Conservation (phyloP, 352 stramenopile genomes). For the Phytopythium chamaehyphon region DNA sequence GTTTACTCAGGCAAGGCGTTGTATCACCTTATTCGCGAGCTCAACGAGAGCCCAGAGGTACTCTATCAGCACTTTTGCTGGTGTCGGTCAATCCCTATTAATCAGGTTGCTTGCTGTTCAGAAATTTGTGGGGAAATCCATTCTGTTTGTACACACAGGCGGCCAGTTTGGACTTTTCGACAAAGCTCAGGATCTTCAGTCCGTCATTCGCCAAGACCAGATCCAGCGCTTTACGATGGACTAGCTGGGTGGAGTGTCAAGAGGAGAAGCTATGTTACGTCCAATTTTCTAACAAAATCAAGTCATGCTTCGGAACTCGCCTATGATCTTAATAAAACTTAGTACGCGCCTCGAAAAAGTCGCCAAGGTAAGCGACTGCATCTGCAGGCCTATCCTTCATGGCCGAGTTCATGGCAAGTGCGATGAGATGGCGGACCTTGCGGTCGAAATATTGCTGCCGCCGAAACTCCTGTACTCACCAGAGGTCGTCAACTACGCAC, state of each 20-base stretch:
- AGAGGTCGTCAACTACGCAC: background rate
- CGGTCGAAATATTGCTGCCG: constrained; percentile 72
- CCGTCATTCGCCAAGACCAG: constrained; percentile 40
- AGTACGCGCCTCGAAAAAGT: constrained; percentile 65
- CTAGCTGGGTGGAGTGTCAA: no score
- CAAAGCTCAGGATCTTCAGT: constrained; percentile 76
- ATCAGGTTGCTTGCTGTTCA: constrained; percentile 8
- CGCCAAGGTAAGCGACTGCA: constrained; percentile 41
- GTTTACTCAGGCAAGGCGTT: constrained; percentile 88
- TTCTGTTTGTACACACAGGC: constrained; percentile 91
- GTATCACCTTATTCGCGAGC: constrained; percentile 74
- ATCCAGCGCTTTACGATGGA: constrained; percentile 65
- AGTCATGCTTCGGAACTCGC: no score
- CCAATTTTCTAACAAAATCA: no score
- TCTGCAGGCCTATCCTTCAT: constrained; percentile 62
- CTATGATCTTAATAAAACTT: constrained; percentile 50
- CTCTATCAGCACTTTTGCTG: no score
- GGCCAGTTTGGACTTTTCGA: constrained; percentile 91
- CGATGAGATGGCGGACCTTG: constrained; percentile 70
- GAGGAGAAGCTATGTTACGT: no score
- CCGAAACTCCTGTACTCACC: constrained; percentile 42
- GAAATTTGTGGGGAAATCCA: constrained; percentile 79
- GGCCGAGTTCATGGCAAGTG: constrained; percentile 53
- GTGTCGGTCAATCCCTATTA: background rate
- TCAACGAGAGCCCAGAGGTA: constrained; percentile 65